Evolutionary conservation across 2,329 filamentous ascomycete genomes (phyloP).

Genomic region (Pezicula rhizophila): DNA sequence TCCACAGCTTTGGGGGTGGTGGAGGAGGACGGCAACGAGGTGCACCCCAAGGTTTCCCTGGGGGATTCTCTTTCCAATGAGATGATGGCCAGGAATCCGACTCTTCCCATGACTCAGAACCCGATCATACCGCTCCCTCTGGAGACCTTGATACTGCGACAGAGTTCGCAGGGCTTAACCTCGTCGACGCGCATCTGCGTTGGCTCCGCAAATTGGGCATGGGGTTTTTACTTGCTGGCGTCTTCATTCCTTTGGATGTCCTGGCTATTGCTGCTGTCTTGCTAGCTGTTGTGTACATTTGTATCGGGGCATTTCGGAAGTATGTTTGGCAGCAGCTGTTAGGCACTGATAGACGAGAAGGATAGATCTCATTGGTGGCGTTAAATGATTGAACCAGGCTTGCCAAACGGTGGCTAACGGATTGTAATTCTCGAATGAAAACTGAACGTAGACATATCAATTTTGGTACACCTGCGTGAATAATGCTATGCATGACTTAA

Average conservation of each 20-base stretch:
- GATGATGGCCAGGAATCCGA: conserved; percentile 14
- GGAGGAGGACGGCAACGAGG: conserved; percentile 36
- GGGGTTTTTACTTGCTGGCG: conserved; percentile 22
- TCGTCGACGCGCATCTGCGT: conserved; percentile 13
- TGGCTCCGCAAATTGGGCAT: conserved; percentile 22
- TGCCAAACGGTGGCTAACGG: background rate
- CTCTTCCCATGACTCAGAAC: background rate
- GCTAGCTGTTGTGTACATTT: conserved; percentile 20
- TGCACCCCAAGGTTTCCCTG: conserved; percentile 35
- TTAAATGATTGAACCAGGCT: conserved; percentile 5
- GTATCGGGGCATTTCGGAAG: conserved; percentile 12
- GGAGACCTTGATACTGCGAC: background rate
- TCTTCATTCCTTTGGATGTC: conserved; percentile 27
- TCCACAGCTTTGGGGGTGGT: conserved; percentile 39
- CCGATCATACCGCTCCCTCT: background rate
- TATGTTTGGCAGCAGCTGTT: conserved; percentile 10
- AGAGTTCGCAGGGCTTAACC: conserved; percentile 1
- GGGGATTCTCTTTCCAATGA: conserved; percentile 55
- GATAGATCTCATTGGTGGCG: conserved; percentile 23
- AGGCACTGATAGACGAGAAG: conserved; percentile 21
- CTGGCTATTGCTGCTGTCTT: conserved; percentile 18
- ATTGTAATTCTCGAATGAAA: background rate
- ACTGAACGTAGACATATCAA: background rate
- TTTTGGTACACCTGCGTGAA: too few species aligned
- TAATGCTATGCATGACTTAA: too few species aligned